Conservation (phyloP, 2,329 filamentous ascomycete genomes). For the Epicoccum sorghinum region DNA sequence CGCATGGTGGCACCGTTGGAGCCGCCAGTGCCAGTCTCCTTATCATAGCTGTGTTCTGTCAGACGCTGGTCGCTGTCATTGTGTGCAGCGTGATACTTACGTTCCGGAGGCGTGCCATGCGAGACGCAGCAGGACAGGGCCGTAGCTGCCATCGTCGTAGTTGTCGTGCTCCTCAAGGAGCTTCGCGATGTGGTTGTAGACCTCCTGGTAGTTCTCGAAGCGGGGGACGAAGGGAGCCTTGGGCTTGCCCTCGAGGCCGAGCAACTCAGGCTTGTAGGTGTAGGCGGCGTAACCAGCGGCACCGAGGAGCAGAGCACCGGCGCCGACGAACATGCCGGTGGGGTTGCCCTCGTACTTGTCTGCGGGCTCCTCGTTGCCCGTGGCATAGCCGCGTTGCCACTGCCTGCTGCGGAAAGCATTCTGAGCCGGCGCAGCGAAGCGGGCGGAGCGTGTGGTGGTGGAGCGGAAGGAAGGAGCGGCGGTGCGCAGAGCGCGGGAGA, state of each 20-base stretch:
- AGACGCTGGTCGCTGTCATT: too few relatives aligned
- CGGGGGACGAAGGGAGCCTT: slow-evolving; percentile 70
- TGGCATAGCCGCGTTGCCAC: slow-evolving; percentile 81
- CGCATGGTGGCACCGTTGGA: slow-evolving; percentile 98
- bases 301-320: slow-evolving; percentile 36
- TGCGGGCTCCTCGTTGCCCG: slow-evolving; percentile 56
- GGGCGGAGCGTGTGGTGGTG: slow-evolving; percentile 61
- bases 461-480: slow-evolving; percentile 59
- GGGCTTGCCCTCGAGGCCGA: slow-evolving; percentile 39
- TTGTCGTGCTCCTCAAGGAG: slow-evolving; percentile 86
- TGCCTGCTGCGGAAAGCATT: slow-evolving; percentile 72
- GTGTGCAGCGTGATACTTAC: slow-evolving; percentile 30
- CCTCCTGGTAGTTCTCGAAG: slow-evolving; percentile 90
- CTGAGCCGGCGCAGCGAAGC: slow-evolving; percentile 65
- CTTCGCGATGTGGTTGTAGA: slow-evolving; percentile 86
- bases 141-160: slow-evolving; percentile 96
- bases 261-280: slow-evolving; percentile 60
- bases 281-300: slow-evolving; percentile 52
- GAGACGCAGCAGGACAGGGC: slow-evolving; percentile 85
- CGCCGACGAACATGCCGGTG: slow-evolving; percentile 48
- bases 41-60: slow-evolving; percentile 66
- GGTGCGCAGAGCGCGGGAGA: slow-evolving; percentile 50
- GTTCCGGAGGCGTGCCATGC: slow-evolving; percentile 96
- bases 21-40: slow-evolving; percentile 84
- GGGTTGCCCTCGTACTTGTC: slow-evolving; percentile 57